Conservation (phyloP, 2,329 filamentous ascomycete genomes). For the Claviceps capensis region DNA sequence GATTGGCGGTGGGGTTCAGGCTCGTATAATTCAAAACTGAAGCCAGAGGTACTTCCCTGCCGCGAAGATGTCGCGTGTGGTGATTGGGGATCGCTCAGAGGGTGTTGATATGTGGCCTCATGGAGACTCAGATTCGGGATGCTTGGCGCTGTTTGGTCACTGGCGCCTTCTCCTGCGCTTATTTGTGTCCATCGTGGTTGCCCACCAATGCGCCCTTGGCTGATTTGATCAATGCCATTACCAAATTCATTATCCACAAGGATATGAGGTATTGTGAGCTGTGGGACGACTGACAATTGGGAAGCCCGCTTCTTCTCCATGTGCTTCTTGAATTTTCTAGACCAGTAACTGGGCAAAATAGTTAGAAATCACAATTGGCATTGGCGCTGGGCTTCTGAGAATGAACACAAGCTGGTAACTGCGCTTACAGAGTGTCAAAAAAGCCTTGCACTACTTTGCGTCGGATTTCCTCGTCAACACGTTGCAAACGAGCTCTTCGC, state of each 20-base stretch:
- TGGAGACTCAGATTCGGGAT: slow-evolving; percentile 28
- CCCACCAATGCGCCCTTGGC: neutral
- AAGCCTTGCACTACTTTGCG: slow-evolving; percentile 85
- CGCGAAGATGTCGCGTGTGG: slow-evolving; percentile 25
- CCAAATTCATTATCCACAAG: slow-evolving; percentile 68
- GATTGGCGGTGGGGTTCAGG: slow-evolving; percentile 18
- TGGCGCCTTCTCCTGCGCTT: slow-evolving; percentile 6
- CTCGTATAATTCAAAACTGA: slow-evolving; percentile 45
- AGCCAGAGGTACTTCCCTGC: slow-evolving; percentile 35
- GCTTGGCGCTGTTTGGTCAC: slow-evolving; percentile 9
- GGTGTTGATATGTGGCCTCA: slow-evolving; percentile 26
- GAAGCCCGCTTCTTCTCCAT: slow-evolving; percentile 59
- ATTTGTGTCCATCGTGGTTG: slow-evolving; percentile 8
- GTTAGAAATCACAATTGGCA: neutral
- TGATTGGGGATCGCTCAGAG: slow-evolving; percentile 39
- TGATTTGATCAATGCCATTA: slow-evolving; percentile 12
- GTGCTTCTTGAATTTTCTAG: slow-evolving; percentile 64
- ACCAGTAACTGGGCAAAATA: slow-evolving; percentile 50
- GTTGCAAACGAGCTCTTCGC: slow-evolving; percentile 76
- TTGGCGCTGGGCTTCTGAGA: neutral
- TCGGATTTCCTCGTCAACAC: slow-evolving; percentile 87
- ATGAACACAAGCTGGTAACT: too few relatives aligned
- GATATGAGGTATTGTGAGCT: slow-evolving; percentile 79
- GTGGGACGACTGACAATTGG: slow-evolving; percentile 65
- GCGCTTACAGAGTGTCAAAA: slow-evolving; percentile 70